Evolutionary conservation across 1,139 yeast genomes (phyloP), one percentile per base, ranked within the genome.

Genomic region (Williopsis jadinii): DNA sequence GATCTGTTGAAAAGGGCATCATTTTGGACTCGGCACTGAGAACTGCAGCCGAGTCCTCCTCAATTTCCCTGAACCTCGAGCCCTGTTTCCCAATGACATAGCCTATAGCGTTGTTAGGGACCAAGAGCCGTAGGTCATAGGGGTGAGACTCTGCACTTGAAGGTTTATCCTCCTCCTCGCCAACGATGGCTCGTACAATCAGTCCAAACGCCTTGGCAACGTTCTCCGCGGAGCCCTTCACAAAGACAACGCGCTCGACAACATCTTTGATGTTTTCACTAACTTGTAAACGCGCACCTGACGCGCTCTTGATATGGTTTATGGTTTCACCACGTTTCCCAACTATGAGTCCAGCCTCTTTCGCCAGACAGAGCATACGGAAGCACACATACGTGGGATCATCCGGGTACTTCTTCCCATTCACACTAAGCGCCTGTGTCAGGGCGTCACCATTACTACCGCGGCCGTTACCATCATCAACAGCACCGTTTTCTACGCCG

Each of bases 161-260:
- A 3, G 86, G 78, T 46, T 69, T 74, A 49, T 77, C 83, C 54
- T 79, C 78, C 2, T 83, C 80, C 58, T 84, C 94, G 46, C 77
- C 82, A 46, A 75, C 63, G 11, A 87, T 70, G 2, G 81, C 73
- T 51, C 95, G 71, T 0, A 80, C 74, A 34, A 86, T 75, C 50
- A 84, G 64, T 0, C 94, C 95, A 62, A 83, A 84, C 0, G 95
- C 94, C 55, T 80, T 77, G 9, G 95, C 92, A 9, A 86, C 95
- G 50, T 78, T 75, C 51, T 84, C 94, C 1, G 90, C 76, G 0
- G 84, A 68, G 0, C 96, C 97, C 45, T 81, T 69, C 3, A 87
- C 80, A 47, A 81, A 76, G 15, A 87, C 73, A 37, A 88, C 81
- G 47, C 97, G 71, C 55, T 85, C 95, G 3, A 84, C 81, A 8